phyloP scores from a whole-genome alignment of 495 filamentous ascomycete genomes.

The Aspergillus leporis region DNA sequence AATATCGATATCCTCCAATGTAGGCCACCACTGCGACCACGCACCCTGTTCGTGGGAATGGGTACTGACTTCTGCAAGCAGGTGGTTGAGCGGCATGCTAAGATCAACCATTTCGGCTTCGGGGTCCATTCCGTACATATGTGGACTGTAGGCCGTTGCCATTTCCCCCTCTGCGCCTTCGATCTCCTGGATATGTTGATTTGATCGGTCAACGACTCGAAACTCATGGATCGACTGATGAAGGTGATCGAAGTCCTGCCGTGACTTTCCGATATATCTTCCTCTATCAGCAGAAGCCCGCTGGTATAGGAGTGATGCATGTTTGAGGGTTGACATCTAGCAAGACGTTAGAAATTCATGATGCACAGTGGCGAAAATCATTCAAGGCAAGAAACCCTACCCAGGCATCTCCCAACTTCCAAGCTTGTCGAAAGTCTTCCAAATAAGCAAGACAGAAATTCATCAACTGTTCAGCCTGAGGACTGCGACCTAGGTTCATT shows the following conservation, averaged over 20 bases:
- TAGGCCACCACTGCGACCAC: not conserved
- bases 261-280: conserved; percentile 22
- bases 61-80: not conserved
- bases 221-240: conserved; percentile 28
- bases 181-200: conserved; percentile 24
- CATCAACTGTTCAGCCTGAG: conserved; percentile 14
- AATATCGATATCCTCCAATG: not conserved
- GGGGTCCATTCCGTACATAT: not conserved
- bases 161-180: conserved; percentile 18
- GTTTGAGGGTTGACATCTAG: conserved; percentile 23
- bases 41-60: not conserved
- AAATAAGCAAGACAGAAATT: conserved; percentile 24
- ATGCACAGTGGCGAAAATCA: not conserved
- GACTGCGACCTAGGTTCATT: conserved; percentile 27
- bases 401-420: conserved; percentile 27
- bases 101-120: not conserved
- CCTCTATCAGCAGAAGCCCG: conserved; percentile 19
- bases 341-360: not conserved
- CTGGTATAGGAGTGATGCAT: conserved; percentile 22
- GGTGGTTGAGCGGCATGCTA: not conserved
- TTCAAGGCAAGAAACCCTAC: conserved; percentile 13
- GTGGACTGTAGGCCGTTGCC: not conserved
- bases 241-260: conserved; percentile 23
- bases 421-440: conserved; percentile 19
- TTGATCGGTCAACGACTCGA: conserved; percentile 22